A percentile compares a stretch with the other conserved stretches of the same genome.
These are phyloP conservation scores for Begonia loranthoides DNA, from an alignment of 306 rosid species.

Conservation along the genomic window DNA sequence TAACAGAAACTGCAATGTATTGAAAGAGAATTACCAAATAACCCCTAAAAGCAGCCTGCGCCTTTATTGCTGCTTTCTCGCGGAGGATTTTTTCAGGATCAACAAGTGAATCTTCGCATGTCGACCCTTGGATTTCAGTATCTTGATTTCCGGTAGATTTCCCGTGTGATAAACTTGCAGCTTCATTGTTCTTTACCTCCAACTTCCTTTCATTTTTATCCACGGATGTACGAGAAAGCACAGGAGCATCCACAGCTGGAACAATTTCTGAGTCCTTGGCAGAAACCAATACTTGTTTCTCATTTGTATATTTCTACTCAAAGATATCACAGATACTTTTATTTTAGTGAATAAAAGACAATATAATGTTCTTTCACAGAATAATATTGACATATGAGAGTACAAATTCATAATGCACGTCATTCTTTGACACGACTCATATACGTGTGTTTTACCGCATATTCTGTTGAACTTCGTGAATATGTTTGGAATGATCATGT, in stretches of 20 bases:
- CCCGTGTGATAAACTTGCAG: conserved; percentile 22
- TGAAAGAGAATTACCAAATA: conserved; percentile 50
- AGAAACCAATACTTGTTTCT: conserved; percentile 45
- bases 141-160: conserved; percentile 30
- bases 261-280: conserved; percentile 45
- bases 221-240: conserved; percentile 16
- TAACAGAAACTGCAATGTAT: conserved; percentile 15
- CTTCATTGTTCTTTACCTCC: conserved; percentile 39
- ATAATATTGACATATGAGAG: too few species aligned
- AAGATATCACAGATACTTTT: not conserved
- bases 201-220: conserved; percentile 27
- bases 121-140: conserved; percentile 34
- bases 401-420: too few species aligned
- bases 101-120: conserved; percentile 28
- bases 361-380: too few species aligned
- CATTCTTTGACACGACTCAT: too few species aligned
- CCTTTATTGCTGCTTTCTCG: conserved; percentile 83
- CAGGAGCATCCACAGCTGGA: conserved; percentile 39
- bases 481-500: too few species aligned
- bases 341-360: too few species aligned
- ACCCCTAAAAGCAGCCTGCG: conserved; percentile 97
- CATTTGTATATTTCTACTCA: conserved; percentile 43
- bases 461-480: too few species aligned
- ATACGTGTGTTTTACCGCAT: too few species aligned
- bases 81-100: conserved; percentile 58